Conservation (phyloP, 352 stramenopile genomes). For the Halophytophthora polymorphica region DNA sequence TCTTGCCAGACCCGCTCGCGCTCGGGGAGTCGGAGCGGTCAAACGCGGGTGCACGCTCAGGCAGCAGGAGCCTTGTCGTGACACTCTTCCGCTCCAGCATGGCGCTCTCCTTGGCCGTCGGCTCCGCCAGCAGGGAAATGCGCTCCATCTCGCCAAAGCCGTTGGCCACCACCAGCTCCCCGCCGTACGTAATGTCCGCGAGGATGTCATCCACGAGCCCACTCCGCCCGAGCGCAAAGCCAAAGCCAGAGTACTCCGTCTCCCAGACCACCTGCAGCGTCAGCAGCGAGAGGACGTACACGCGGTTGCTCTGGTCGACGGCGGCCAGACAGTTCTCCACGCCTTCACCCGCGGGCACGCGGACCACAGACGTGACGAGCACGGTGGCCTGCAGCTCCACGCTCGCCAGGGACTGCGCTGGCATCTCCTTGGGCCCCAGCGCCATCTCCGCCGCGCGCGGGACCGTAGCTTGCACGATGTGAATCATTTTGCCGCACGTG, state of each 20-base stretch:
- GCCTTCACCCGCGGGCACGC: slow-evolving; percentile 46
- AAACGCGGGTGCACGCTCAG: slow-evolving; percentile 35
- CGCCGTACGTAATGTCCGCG: slow-evolving; percentile 40
- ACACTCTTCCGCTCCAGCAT: slow-evolving; percentile 53
- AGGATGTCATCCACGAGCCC: slow-evolving; percentile 42
- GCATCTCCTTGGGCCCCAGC: slow-evolving; percentile 40
- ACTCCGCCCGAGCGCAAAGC: slow-evolving; percentile 26
- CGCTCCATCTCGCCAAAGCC: slow-evolving; percentile 62
- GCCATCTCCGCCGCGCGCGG: slow-evolving; percentile 62
- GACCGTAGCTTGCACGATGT: slow-evolving; percentile 46
- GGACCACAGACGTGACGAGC: slow-evolving; percentile 46
- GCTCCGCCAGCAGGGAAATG: slow-evolving; percentile 56
- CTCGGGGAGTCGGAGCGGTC: slow-evolving; percentile 23
- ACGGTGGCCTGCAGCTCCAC: slow-evolving; percentile 44
- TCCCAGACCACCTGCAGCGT: slow-evolving; percentile 55
- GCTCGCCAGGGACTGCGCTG: slow-evolving; percentile 44
- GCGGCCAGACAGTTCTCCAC: slow-evolving; percentile 65
- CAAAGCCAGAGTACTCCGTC: slow-evolving; percentile 29
- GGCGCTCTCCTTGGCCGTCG: slow-evolving; percentile 47
- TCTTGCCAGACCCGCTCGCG: slow-evolving; percentile 26
- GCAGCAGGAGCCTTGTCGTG: slow-evolving; percentile 42
- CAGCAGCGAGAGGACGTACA: slow-evolving; percentile 66
- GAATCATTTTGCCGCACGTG: slow-evolving; percentile 50
- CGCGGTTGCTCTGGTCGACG: slow-evolving; percentile 59
- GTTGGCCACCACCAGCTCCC: slow-evolving; percentile 61